Conservation (phyloP, 2,329 filamentous ascomycete genomes). For the Didymella exigua region DNA sequence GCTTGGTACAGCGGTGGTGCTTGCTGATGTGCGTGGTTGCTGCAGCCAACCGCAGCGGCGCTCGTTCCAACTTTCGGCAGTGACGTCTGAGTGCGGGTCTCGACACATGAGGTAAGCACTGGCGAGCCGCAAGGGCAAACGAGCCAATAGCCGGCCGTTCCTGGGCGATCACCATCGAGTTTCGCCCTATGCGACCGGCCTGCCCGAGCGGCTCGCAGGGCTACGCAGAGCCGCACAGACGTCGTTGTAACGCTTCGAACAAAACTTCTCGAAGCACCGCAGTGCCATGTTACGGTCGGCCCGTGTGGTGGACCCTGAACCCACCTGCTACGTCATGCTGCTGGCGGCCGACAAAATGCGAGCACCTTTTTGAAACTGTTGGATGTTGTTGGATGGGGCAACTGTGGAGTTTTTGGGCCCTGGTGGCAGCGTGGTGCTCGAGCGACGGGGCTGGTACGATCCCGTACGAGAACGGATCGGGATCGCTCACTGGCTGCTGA, state of each 20-base stretch:
- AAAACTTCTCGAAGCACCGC: slow-evolving; percentile 15
- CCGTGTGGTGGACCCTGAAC: slow-evolving; percentile 33
- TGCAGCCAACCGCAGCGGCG: slow-evolving; percentile 19
- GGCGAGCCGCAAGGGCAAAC: background rate
- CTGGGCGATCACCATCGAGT: slow-evolving; percentile 6
- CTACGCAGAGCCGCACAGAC: slow-evolving; percentile 18
- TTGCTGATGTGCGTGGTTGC: slow-evolving; percentile 1
- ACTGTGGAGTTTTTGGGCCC: slow-evolving; percentile 26
- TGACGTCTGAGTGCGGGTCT: slow-evolving; percentile 27
- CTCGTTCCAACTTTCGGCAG: slow-evolving; percentile 13
- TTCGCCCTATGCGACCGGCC: slow-evolving; percentile 15
- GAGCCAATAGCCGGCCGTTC: background rate
- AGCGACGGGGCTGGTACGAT: slow-evolving; percentile 24
- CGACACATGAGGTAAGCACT: slow-evolving; percentile 17
- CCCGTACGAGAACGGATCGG: slow-evolving; percentile 29
- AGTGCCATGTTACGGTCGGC: slow-evolving; percentile 10
- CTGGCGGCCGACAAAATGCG: slow-evolving; percentile 19
- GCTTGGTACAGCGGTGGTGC: slow-evolving; percentile 12
- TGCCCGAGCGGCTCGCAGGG: slow-evolving; percentile 9
- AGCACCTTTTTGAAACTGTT: slow-evolving; percentile 37
- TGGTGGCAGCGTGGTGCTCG: slow-evolving; percentile 3
- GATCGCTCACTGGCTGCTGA: slow-evolving; percentile 19
- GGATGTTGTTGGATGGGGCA: slow-evolving; percentile 32
- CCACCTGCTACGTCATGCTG: slow-evolving; percentile 40
- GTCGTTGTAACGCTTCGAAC: slow-evolving; percentile 11